Base-by-base conservation (phyloP, 768 basidiomycete species). In the Leccinellum luteum region DNA sequence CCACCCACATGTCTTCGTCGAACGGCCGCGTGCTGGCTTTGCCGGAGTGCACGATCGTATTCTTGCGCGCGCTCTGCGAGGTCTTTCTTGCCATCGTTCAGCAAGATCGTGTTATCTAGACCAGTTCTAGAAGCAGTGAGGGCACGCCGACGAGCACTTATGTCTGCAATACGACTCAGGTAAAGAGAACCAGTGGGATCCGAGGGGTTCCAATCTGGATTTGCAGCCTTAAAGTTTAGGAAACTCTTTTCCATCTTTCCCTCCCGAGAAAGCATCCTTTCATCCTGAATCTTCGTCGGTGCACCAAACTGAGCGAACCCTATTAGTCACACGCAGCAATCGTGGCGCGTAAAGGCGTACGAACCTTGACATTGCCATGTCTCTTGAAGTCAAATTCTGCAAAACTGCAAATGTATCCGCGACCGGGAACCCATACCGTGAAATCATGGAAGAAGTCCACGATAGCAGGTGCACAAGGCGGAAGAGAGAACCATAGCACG, bases 201-300 rank as follows among this genome's bases (percentile, higher is more conserved):
- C 0, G 85, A 79, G 0, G 96, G 96, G 60, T 84, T 89, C 96
- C 96, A 99, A 58, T 94, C 92, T 12, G 96, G 96, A 74, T 98
- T 92, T 1, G 93, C 89, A 44, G 93, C 93, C 76, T 95, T 96
- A 80, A 97, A 97, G 68, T 90, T 92, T 31, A 96, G 77, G 76
- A 97, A 92, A 71, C 90, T 92, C 77, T 98, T 97, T 79, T 99
- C 97, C 95, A 99, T 98, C 81, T 99, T 99, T 34, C 92, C 92
- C 63, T 96, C 90, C 60, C 90, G 91, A 5, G 90, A 92, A 65
- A 90, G 79, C 79, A 90, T 87, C 58, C 84, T 84, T 64, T 85
- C 85, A 62, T 93, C 89, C 13, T 79, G 76, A 8, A 80, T 82
- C 38, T 78, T 74, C 4, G 83, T 79, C 1, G 92, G 92, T 12